Evolutionary conservation across 2,329 filamentous ascomycete species (phyloP), one percentile per base, ranked within the genome.

Genomic region (Pseudopyrenochaeta lycopersici): DNA sequence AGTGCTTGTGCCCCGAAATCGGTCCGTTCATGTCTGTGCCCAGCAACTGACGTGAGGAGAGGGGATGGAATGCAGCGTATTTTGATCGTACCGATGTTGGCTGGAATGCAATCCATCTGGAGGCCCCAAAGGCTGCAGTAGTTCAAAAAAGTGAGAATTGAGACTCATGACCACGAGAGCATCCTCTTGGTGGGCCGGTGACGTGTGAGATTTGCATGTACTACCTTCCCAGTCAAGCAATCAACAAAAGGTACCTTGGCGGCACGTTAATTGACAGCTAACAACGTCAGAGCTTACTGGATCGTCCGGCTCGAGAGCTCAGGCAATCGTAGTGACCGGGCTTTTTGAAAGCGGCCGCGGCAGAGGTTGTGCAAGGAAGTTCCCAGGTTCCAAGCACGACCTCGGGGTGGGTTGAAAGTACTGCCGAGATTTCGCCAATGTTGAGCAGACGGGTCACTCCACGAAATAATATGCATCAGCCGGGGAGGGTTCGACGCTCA

Each of bases 391-490:
- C 38, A 18, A 42, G 30, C n/a, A 36, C 32, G 30, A 27, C 21
- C 7, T n/a, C 55, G 45, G 36, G 49, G 15, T 18, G 40, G 38
- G n/a, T 17, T 42, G 23, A 42, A 6, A 10, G 17, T 52, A 58
- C 36, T 62, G 54, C 64, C 64, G 64, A 66, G 47, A 50, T 58
- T 54, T 60, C 49, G 58, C 64, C 61, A 59, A 58, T 46, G 39
- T 35, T 27, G 40, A 30, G 23, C 10, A 46, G 30, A 41, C 48
- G 41, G 47, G 38, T 46, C 12, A 43, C 31, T 31, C 43, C 40
- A 41, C 32, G 30, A 32, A 54, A 38, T 49, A 54, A 38, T 46
- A 42, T 40, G 40, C 32, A 40, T n/a, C 29, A 40, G 35, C 35
- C 35, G 18, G 35, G 46, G n/a, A 31, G 3, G 11, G 23, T 20